These are phyloP conservation scores for Vaccinium corymbosum DNA, from an alignment of 148 eudicot species.

Conservation along the genomic window DNA sequence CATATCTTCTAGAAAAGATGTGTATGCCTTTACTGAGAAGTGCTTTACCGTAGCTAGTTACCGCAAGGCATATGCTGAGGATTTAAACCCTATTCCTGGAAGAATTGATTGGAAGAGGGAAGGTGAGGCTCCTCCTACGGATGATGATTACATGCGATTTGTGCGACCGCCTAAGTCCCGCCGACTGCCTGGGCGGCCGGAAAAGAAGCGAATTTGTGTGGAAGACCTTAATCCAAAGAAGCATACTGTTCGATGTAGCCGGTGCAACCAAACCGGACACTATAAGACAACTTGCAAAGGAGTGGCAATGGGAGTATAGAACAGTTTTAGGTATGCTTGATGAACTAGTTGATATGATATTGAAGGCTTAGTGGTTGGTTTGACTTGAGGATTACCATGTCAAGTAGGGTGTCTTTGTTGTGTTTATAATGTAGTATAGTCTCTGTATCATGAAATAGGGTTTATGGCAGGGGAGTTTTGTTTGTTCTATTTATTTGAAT, in stretches of 20 bases:
- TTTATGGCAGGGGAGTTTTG: background rate
- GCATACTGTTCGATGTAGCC: constrained; percentile 61
- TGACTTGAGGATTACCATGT: background rate
- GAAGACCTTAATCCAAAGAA: constrained; percentile 47
- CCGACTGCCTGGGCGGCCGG: constrained; percentile 60
- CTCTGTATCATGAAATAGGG: background rate
- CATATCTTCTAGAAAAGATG: constrained; percentile 39
- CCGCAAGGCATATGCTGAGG: constrained; percentile 32
- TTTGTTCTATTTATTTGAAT: background rate
- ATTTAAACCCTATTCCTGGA: constrained; percentile 35
- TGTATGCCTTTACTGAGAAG: constrained; percentile 40
- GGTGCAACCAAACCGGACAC: constrained; percentile 62
- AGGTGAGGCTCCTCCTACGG: constrained; percentile 16
- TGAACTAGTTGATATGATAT: background rate
- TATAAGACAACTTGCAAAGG: constrained; percentile 39
- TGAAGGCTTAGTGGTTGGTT: background rate
- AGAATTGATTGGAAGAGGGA: constrained; percentile 44
- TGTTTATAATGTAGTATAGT: background rate
- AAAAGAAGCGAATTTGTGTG: constrained; percentile 44
- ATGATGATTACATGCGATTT: constrained; percentile 21
- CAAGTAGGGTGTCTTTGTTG: background rate
- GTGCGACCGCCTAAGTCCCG: constrained; percentile 60
- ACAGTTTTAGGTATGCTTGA: constrained; percentile 10
- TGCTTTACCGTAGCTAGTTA: constrained; percentile 37
- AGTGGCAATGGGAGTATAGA: background rate